These are phyloP conservation scores for Cercospora berteroae DNA, from an alignment of 2,329 filamentous ascomycete species.

Conservation along the genomic window DNA sequence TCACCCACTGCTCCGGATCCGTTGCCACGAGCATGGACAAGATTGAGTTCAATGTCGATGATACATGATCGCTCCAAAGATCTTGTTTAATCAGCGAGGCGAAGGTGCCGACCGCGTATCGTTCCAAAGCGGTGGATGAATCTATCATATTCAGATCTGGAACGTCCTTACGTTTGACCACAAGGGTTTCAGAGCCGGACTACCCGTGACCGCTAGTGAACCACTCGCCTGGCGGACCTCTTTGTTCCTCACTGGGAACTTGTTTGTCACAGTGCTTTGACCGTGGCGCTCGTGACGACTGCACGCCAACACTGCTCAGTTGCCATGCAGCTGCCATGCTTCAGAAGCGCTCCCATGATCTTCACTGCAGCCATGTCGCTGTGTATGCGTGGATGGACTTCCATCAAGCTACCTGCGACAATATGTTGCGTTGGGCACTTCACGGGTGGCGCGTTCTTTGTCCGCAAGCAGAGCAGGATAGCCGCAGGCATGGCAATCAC, in stretches of 20 bases:
- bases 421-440: neutral
- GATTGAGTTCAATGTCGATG: neutral
- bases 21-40: neutral
- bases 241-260: neutral
- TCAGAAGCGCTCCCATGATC: neutral
- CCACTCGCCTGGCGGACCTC: neutral
- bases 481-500: constrained; percentile 24
- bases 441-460: constrained; percentile 23
- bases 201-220: neutral
- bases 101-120: constrained; percentile 2
- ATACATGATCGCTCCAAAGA: neutral
- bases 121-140: constrained; percentile 6
- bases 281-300: neutral
- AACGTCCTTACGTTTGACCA: neutral
- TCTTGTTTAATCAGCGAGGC: constrained; percentile 3
- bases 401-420: neutral
- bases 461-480: constrained; percentile 27
- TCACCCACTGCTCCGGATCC: neutral
- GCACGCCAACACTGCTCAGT: neutral
- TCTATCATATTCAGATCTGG: constrained; percentile 12
- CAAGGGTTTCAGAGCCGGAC: constrained; percentile 5
- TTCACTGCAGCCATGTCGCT: neutral
- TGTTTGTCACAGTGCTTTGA: neutral
- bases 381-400: neutral
- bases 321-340: neutral